Conservation (phyloP, 208 protist species). For the Leishmania martiniquensis region DNA sequence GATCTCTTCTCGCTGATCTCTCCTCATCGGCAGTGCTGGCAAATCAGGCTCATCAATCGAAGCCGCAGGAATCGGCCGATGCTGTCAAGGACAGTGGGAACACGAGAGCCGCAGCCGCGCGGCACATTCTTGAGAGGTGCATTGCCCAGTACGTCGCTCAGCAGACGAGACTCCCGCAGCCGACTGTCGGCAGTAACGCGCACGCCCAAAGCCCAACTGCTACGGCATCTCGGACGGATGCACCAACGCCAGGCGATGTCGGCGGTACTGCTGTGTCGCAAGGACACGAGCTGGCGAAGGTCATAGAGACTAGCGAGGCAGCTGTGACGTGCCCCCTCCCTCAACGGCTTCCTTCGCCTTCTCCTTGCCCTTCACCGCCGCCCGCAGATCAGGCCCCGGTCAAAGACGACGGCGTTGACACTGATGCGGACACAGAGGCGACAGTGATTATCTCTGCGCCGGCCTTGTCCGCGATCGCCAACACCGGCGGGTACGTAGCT, state of each 20-base stretch:
- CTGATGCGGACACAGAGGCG: background rate
- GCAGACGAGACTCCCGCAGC: background rate
- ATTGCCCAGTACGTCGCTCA: constrained; percentile 3
- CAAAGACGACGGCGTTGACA: background rate
- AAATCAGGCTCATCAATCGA: background rate
- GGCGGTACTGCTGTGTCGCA: background rate
- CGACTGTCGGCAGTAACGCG: background rate
- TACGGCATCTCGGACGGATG: background rate
- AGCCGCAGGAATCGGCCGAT: background rate
- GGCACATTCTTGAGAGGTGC: constrained; percentile 7
- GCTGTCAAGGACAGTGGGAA: background rate
- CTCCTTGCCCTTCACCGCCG: background rate
- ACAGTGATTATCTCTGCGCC: constrained; percentile 4
- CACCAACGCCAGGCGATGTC: background rate
- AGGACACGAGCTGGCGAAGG: background rate
- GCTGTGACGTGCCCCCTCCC: background rate
- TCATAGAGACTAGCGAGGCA: background rate
- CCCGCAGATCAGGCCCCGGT: background rate
- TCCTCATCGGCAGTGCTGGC: background rate
- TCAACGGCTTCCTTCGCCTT: background rate
- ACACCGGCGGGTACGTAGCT: background rate
- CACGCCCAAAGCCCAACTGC: background rate
- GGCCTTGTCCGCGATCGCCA: background rate
- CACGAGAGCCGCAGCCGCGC: background rate
- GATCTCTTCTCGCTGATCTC: background rate